Conservation (phyloP, 306 rosid genomes). For the Canavalia ensiformis region DNA sequence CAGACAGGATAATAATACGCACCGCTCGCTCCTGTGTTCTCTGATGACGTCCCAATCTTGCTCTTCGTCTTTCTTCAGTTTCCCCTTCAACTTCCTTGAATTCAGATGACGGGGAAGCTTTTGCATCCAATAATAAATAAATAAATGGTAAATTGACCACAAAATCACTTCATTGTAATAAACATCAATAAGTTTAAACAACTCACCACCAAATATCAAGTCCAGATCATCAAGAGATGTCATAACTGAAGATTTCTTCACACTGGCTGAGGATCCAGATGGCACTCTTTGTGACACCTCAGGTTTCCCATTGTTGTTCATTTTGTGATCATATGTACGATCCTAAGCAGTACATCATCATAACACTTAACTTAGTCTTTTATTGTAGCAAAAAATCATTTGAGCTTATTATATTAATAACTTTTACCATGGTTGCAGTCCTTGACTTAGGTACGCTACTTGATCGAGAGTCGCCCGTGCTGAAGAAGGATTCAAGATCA, state of each 20-base stretch:
- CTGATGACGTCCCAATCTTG: conserved; percentile 78
- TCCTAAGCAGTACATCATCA: conserved; percentile 62
- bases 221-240: conserved; percentile 76
- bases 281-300: conserved; percentile 60
- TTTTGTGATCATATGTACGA: conserved; percentile 58
- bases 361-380: conserved; percentile 46
- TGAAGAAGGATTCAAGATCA: conserved; percentile 82
- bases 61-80: conserved; percentile 85
- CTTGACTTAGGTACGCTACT: conserved; percentile 87
- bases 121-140: conserved; percentile 39
- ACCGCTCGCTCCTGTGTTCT: conserved; percentile 80
- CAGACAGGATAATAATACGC: conserved; percentile 49
- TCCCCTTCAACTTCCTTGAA: conserved; percentile 89
- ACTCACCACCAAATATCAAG: conserved; percentile 76
- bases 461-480: conserved; percentile 63
- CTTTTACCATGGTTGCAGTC: conserved; percentile 66
- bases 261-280: conserved; percentile 57
- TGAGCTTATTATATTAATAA: conserved; percentile 32
- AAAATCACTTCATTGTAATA: conserved; percentile 21
- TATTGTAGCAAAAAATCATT: conserved; percentile 34
- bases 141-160: not conserved
- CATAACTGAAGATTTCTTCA: conserved; percentile 63
- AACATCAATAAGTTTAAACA: conserved; percentile 39
- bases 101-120: conserved; percentile 65
- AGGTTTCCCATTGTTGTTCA: conserved; percentile 58